phyloP scores from a whole-genome alignment of 139 green algal species.

The Volvox reticuliferus region DNA sequence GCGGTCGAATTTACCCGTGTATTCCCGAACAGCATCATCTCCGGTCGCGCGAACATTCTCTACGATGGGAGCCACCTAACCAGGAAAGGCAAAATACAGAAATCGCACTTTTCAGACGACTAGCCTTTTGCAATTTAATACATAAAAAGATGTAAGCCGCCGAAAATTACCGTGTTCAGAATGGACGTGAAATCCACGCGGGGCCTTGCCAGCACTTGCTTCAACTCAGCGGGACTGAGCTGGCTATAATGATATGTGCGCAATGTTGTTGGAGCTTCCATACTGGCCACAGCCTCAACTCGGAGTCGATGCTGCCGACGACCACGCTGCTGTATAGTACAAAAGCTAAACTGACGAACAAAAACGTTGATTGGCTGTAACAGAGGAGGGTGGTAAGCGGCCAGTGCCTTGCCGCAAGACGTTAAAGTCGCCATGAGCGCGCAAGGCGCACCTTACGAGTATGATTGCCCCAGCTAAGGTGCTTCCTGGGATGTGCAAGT shows the following conservation, averaged over 20 bases:
- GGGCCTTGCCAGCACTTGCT: conserved; percentile 75
- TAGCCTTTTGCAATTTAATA: no score
- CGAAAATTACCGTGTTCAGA: conserved; percentile 76
- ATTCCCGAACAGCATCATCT: conserved; percentile 92
- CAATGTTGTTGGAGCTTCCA: conserved; percentile 41
- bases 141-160: not conserved
- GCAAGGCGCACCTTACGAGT: not conserved
- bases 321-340: not conserved
- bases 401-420: not conserved
- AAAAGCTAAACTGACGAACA: not conserved
- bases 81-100: not conserved
- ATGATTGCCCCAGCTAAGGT: no score
- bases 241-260: conserved; percentile 34
- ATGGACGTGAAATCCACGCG: conserved; percentile 95
- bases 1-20: conserved; percentile 94
- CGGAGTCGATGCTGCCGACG: not conserved
- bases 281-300: conserved; percentile 22
- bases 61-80: conserved; percentile 91
- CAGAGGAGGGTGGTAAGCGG: not conserved
- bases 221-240: conserved; percentile 31
- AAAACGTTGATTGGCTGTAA: not conserved
- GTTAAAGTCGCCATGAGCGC: conserved; percentile 29
- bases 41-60: conserved; percentile 86
- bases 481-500: no score
- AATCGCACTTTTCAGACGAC: not conserved